Conservation (phyloP, 2,329 filamentous ascomycete species). For the Alternaria sp. region DNA sequence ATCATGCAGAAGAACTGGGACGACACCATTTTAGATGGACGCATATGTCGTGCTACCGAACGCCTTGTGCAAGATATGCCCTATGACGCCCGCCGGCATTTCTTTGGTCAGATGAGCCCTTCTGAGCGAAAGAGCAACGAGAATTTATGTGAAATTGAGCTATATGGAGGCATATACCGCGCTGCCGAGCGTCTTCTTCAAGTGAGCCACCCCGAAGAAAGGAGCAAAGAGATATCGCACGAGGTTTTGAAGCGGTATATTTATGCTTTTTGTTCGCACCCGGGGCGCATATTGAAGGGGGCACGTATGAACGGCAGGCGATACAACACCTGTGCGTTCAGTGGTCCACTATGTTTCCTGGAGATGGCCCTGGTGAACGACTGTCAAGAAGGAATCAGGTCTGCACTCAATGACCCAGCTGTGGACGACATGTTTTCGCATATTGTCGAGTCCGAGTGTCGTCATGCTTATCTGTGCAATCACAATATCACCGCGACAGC, state of each 20-base stretch:
- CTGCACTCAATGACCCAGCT: background rate
- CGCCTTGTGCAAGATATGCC: background rate
- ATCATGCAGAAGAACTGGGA: slow-evolving; percentile 3
- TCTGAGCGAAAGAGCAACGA: background rate
- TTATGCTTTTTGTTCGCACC: background rate
- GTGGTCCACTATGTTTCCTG: background rate
- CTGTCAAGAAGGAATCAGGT: background rate
- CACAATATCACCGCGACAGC: background rate
- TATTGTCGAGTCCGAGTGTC: too few relatives aligned
- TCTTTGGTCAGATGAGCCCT: background rate
- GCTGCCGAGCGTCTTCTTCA: background rate
- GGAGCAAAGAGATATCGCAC: background rate
- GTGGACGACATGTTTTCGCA: background rate
- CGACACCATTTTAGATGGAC: background rate
- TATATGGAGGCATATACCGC: background rate
- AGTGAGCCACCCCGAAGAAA: background rate
- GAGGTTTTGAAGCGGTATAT: background rate
- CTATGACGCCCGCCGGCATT: background rate
- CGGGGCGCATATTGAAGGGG: background rate
- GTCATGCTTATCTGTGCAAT: background rate
- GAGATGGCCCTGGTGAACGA: background rate
- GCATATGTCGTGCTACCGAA: background rate
- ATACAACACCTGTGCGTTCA: background rate
- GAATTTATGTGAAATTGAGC: too few relatives aligned
- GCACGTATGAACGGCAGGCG: background rate